A percentile compares a stretch with the other conserved stretches of the same genome.
Evolutionary conservation across 257 asterid genomes (phyloP).

Genomic region (Gentiana dahurica): DNA sequence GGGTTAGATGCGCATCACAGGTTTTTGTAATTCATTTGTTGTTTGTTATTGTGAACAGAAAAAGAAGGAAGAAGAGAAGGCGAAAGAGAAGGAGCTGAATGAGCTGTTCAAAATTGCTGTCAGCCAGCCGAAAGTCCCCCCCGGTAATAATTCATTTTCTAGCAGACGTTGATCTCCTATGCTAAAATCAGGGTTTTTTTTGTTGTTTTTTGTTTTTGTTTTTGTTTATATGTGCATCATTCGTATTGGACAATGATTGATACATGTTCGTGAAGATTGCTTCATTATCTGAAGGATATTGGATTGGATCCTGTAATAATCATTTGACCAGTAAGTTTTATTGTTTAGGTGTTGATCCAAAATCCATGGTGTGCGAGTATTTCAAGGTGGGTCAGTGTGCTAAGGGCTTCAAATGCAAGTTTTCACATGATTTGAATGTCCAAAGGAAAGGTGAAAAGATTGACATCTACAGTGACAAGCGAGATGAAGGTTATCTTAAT

Average conservation of each 20-base stretch:
- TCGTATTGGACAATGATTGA: too few species aligned
- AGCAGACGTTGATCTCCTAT: neutral
- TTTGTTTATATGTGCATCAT: neutral
- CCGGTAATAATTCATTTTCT: conserved; percentile 32
- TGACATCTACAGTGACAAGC: conserved; percentile 72
- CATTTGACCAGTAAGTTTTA: neutral
- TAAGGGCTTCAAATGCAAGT: conserved; percentile 94
- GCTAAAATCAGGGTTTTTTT: neutral
- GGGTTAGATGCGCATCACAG: too few species aligned
- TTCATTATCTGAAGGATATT: neutral
- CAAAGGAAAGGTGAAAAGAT: conserved; percentile 98
- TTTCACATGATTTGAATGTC: conserved; percentile 87
- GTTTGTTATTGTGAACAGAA: conserved; percentile 34
- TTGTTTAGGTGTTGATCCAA: conserved; percentile 80
- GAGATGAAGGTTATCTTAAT: conserved; percentile 37
- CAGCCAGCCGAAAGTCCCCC: conserved; percentile 91
- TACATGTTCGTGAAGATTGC: neutral
- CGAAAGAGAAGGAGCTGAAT: conserved; percentile 78
- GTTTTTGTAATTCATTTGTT: too few species aligned
- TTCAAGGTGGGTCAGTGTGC: conserved; percentile 82
- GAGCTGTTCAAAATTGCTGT: conserved; percentile 83
- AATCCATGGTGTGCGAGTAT: conserved; percentile 76
- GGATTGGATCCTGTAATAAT: too few species aligned
- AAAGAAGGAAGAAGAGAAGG: conserved; percentile 95
- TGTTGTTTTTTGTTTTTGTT: neutral